Evolutionary conservation across 176 grass and related monocot species (phyloP).

Genomic region (Oryza australiensis): DNA sequence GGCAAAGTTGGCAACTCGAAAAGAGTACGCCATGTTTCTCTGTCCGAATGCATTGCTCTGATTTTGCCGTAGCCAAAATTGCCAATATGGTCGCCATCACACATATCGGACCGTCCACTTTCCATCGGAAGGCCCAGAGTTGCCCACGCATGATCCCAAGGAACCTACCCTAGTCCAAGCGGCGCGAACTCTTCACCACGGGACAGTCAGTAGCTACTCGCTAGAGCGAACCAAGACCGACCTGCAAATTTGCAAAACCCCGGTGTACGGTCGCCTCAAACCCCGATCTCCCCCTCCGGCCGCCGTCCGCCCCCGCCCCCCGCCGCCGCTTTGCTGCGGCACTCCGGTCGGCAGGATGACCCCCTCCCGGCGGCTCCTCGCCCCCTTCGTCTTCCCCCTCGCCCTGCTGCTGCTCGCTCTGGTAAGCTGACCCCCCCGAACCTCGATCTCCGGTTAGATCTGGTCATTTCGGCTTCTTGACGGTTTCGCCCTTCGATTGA

Average conservation of each 20-base stretch:
- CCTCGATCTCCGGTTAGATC: slow-evolving; percentile 31
- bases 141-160: not conserved
- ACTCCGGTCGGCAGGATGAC: slow-evolving; percentile 19
- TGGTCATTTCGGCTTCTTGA: not conserved
- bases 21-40: no score
- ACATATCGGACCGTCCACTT: not conserved
- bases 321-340: not conserved
- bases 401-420: slow-evolving; percentile 22
- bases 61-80: no score
- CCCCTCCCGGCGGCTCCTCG: not conserved
- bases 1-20: no score
- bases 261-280: not conserved
- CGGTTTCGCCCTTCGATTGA: not conserved
- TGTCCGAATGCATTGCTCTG: no score
- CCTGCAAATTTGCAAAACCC: slow-evolving; percentile 13
- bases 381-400: slow-evolving; percentile 3
- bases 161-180: not conserved
- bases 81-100: not conserved
- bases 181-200: not conserved
- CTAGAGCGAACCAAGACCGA: not conserved
- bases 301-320: not conserved
- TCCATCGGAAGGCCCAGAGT: not conserved
- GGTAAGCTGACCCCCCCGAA: slow-evolving; percentile 29
- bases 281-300: not conserved
- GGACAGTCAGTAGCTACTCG: no score